These are phyloP conservation scores for Sanghuangporus sanghuang DNA, from an alignment of 1,284 basidiomycete genomes.

Conservation along the genomic window DNA sequence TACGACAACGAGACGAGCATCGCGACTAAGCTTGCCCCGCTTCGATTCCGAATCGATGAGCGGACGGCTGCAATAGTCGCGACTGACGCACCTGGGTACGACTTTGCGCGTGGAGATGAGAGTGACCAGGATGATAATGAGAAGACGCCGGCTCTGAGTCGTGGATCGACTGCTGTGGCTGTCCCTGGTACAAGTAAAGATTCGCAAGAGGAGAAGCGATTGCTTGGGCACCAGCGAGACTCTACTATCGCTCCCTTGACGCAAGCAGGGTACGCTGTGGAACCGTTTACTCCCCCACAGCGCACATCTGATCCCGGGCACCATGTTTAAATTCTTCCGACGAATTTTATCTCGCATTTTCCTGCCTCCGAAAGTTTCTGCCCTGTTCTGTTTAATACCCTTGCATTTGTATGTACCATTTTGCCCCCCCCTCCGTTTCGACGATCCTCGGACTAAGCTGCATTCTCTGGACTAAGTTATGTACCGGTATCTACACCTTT, in stretches of 20 bases:
- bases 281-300: slow-evolving; percentile 12
- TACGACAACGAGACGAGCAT: slow-evolving; percentile 46
- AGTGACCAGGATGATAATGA: slow-evolving; percentile 5
- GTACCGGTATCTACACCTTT: no score
- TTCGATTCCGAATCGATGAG: slow-evolving; percentile 53
- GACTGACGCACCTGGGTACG: slow-evolving; percentile 30
- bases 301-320: not conserved
- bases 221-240: not conserved
- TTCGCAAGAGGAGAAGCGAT: not conserved
- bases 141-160: not conserved
- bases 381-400: no score
- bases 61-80: slow-evolving; percentile 60
- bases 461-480: no score
- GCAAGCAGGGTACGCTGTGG: slow-evolving; percentile 11
- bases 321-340: not conserved
- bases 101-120: not conserved
- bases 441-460: no score
- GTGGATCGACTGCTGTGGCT: slow-evolving; percentile 3
- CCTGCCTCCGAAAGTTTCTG: not conserved
- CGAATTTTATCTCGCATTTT: not conserved
- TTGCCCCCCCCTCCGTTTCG: no score
- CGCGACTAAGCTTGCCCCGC: slow-evolving; percentile 41
- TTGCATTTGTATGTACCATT: no score
- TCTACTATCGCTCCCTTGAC: not conserved
- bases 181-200: not conserved